Evolutionary conservation across 371 early-diverging fungal genomes (phyloP).

Genomic region (Conidiobolus incongruus): DNA sequence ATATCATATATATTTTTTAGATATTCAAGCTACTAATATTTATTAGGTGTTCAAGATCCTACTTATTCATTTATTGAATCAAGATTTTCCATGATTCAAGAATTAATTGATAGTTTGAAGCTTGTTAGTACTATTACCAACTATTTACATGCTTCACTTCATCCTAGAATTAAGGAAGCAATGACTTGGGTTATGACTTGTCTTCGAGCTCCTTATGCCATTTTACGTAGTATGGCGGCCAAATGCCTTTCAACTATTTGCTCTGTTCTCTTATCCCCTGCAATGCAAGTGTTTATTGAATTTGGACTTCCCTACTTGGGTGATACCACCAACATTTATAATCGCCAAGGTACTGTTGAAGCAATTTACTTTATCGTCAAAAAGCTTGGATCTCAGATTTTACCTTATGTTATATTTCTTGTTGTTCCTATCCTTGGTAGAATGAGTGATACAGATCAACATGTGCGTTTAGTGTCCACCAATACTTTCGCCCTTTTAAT

Average conservation of each 20-base stretch:
- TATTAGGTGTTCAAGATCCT: not conserved
- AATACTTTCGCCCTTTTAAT: slow-evolving; percentile 86
- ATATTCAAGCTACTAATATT: not conserved
- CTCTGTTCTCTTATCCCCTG: slow-evolving; percentile 30
- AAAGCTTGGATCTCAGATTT: slow-evolving; percentile 38
- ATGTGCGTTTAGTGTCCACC: slow-evolving; percentile 68
- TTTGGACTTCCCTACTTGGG: slow-evolving; percentile 53
- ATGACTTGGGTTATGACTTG: not conserved
- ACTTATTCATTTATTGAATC: not conserved
- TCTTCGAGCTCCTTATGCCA: slow-evolving; percentile 41
- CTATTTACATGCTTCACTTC: slow-evolving; percentile 17
- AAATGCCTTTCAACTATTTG: slow-evolving; percentile 53
- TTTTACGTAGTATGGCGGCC: slow-evolving; percentile 62
- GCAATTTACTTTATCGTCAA: slow-evolving; percentile 36
- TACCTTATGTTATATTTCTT: slow-evolving; percentile 87
- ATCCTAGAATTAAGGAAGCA: not conserved
- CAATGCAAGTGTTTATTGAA: slow-evolving; percentile 63
- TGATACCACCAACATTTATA: slow-evolving; percentile 32
- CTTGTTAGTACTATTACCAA: slow-evolving; percentile 43
- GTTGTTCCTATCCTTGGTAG: slow-evolving; percentile 91
- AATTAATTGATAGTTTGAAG: slow-evolving; percentile 54
- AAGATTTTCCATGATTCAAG: slow-evolving; percentile 23
- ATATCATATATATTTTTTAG: too few relatives aligned
- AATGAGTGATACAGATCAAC: slow-evolving; percentile 89
- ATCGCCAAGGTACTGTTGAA: slow-evolving; percentile 82